Base-by-base conservation (phyloP, 352 stramenopile species). In the Blastocystis sp. region DNA sequence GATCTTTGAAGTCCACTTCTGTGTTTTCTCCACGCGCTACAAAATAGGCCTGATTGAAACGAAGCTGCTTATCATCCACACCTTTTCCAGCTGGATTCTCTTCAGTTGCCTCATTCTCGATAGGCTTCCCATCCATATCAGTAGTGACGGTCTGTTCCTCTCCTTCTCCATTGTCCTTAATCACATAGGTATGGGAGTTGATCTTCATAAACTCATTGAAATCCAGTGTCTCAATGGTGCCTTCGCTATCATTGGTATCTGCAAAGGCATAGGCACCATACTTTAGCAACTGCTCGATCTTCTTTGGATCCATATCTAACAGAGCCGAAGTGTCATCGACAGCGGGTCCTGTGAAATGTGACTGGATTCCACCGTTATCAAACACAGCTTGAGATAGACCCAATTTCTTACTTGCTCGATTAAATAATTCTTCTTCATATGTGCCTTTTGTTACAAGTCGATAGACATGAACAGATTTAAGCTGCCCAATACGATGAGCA, bases 351-450 rank as follows among this genome's bases (percentile, higher is more conserved):
- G 37, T 51, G 54, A 84, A 84, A 40, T 90, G 57, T 7, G 57
- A 69, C 57, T 70, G 53, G 30, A 75, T 70, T 19, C 75, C 84
- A 48, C 30, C 81, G 15, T 56, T 58, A 19, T 89, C 1, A 91
- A 94, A 66, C 35, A 99, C 95, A 44, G 96, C 97, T 84, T 98
- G 96, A 91, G 98, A 96, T 90, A 99, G 95, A 13, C 97, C 97
- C 7, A 99, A 92, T 91, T 99, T 99, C 90, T 97, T 98, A 35
- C 93, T 98, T 17, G 97, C 97, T 87, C 98, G 96, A 78, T 98
- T 96, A 92, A 99, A 99, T 95, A 99, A 99, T 90, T 99, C 96
- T 59, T 96, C 95, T 92, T 99, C 97, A 90, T 99, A 99, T 27
- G 96, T 98, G 68, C 97, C 95, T 91, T 98, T 98, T 11, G 97